Percentiles rank a stretch among this genome's conserved stretches.
phyloP scores from a whole-genome alignment of 768 basidiomycete genomes.

The Termitomyces sp. region DNA sequence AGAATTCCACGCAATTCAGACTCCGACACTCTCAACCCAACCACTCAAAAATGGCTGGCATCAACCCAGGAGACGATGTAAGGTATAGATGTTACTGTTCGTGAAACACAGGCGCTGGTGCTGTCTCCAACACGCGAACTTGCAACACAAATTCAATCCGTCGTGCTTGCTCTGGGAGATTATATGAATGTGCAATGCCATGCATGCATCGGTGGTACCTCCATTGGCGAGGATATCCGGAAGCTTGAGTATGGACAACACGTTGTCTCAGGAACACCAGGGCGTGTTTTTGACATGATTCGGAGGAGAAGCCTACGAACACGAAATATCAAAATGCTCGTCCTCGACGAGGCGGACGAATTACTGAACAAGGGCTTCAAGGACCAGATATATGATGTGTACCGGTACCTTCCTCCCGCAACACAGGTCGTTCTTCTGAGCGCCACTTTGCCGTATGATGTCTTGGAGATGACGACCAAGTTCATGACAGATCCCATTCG shows the following conservation, averaged over 20 bases:
- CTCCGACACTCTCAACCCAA: slow-evolving; percentile 48
- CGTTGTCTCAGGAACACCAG: slow-evolving; percentile 95
- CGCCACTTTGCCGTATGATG: slow-evolving; percentile 94
- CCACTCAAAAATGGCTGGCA: slow-evolving; percentile 65
- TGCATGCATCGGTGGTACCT: slow-evolving; percentile 96
- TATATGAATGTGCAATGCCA: slow-evolving; percentile 99
- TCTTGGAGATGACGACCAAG: slow-evolving; percentile 98
- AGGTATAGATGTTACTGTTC: slow-evolving; percentile 84
- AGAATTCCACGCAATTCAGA: slow-evolving; percentile 35
- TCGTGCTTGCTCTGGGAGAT: slow-evolving; percentile 93
- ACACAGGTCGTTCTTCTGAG: slow-evolving; percentile 97
- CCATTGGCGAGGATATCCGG: slow-evolving; percentile 95
- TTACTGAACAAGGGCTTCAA: slow-evolving; percentile 97
- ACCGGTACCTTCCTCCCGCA: slow-evolving; percentile 93
- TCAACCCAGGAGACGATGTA: slow-evolving; percentile 85
- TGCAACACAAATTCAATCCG: slow-evolving; percentile 98
- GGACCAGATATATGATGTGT: slow-evolving; percentile 99
- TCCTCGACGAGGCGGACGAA: slow-evolving; percentile 94
- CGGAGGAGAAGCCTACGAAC: slow-evolving; percentile 88
- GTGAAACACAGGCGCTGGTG: slow-evolving; percentile 94
- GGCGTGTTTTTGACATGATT: slow-evolving; percentile 99
- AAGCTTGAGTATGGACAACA: slow-evolving; percentile 98
- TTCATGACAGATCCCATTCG: slow-evolving; percentile 99
- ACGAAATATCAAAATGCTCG: slow-evolving; percentile 96
- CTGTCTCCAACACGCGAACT: slow-evolving; percentile 98